Evolutionary conservation across 768 basidiomycete species (phyloP).

Genomic region (Serendipita vermifera): DNA sequence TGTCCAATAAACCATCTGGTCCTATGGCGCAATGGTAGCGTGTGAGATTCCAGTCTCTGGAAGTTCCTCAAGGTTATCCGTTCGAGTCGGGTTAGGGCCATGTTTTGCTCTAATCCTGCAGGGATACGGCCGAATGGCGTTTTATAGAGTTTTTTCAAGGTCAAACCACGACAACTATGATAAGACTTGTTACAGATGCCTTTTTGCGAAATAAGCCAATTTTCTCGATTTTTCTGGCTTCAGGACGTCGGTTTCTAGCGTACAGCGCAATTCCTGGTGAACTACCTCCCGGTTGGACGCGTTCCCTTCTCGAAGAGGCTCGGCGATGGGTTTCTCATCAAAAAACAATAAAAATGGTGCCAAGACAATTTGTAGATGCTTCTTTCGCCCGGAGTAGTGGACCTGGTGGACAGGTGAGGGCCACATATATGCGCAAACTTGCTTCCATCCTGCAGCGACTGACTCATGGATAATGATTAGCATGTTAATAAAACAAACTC

Average conservation of each 20-base stretch:
- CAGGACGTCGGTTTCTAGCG: too few relatives aligned
- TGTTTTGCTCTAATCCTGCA: background rate
- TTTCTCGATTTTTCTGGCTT: too few relatives aligned
- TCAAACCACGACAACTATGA: too few relatives aligned
- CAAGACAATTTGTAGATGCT: background rate
- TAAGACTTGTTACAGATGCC: too few relatives aligned
- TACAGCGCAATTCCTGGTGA: too few relatives aligned
- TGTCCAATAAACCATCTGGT: too few relatives aligned
- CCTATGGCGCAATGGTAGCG: slow-evolving; percentile 16
- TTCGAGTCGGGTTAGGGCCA: slow-evolving; percentile 16
- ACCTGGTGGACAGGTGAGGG: background rate
- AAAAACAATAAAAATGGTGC: background rate
- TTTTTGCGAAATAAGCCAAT: too few relatives aligned
- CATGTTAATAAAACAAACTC: background rate
- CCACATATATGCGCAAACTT: background rate
- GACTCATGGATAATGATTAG: background rate
- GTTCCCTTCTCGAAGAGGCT: background rate
- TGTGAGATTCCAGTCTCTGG: slow-evolving; percentile 15
- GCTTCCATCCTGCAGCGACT: background rate
- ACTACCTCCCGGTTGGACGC: background rate
- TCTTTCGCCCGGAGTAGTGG: background rate
- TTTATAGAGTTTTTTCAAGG: too few relatives aligned
- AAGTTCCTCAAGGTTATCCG: slow-evolving; percentile 16
- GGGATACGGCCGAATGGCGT: too few relatives aligned
- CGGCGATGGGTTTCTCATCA: background rate